These are phyloP conservation scores for Euphorbia pulcherrima DNA, from an alignment of 345 rosid genomes.

Conservation along the genomic window DNA sequence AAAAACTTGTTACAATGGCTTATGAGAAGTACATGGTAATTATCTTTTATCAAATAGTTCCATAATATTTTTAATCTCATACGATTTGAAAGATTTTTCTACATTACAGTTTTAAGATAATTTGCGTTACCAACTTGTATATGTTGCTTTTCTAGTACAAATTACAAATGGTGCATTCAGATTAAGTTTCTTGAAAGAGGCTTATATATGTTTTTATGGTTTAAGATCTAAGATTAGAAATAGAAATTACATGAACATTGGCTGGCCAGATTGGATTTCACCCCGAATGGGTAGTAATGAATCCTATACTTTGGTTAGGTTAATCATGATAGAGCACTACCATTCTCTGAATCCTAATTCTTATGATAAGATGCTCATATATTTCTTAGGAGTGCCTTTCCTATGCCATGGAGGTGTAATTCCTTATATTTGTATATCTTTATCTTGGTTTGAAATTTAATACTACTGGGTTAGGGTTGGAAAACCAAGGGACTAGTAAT, in stretches of 20 bases:
- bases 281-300: not conserved
- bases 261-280: not conserved
- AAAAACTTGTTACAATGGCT: slow-evolving; percentile 76
- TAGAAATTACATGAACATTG: not conserved
- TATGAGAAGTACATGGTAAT: slow-evolving; percentile 81
- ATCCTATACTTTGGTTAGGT: not conserved
- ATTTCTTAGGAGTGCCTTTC: not conserved
- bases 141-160: not conserved
- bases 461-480: not conserved
- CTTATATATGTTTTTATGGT: not conserved
- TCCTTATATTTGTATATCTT: not conserved
- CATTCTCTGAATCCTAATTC: not conserved
- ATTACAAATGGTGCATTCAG: not conserved
- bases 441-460: not conserved
- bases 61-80: not conserved
- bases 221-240: not conserved
- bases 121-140: not conserved
- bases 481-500: not conserved
- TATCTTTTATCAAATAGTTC: not conserved
- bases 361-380: not conserved
- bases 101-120: not conserved
- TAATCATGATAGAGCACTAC: not conserved
- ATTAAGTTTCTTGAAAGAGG: not conserved
- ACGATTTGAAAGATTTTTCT: not conserved
- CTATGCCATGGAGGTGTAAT: not conserved